Conservation (phyloP, 2,329 filamentous ascomycete species). For the Colletotrichum eremochloae region DNA sequence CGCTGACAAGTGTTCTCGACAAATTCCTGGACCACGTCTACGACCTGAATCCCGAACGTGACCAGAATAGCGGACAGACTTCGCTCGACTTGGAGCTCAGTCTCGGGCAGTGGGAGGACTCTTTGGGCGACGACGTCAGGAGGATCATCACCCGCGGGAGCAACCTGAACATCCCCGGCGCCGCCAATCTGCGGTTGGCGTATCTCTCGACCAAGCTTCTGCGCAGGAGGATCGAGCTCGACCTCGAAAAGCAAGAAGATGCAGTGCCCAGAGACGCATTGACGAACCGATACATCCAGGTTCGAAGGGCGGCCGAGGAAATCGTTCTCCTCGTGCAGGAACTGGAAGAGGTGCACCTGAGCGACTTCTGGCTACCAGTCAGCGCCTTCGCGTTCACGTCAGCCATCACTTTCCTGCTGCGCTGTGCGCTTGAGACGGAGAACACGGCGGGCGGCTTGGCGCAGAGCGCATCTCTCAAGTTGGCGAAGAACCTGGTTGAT, state of each 20-base stretch:
- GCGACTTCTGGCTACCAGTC: slow-evolving; percentile 65
- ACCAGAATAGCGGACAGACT: slow-evolving; percentile 36
- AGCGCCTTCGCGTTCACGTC: slow-evolving; percentile 62
- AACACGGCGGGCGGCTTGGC: slow-evolving; percentile 52
- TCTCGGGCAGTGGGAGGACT: slow-evolving; percentile 60
- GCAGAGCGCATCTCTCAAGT: slow-evolving; percentile 55
- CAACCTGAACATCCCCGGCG: slow-evolving; percentile 57
- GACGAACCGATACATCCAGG: slow-evolving; percentile 52
- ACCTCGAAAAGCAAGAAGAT: slow-evolving; percentile 52
- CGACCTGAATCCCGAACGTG: slow-evolving; percentile 34
- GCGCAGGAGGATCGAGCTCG: slow-evolving; percentile 61
- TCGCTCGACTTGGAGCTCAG: slow-evolving; percentile 52
- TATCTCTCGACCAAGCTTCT: slow-evolving; percentile 64
- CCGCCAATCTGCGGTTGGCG: slow-evolving; percentile 64
- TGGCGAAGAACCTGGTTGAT: slow-evolving; percentile 58
- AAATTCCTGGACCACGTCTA: slow-evolving; percentile 44
- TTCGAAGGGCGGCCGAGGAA: slow-evolving; percentile 61
- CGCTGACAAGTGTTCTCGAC: slow-evolving; percentile 32
- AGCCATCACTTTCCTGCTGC: slow-evolving; percentile 63
- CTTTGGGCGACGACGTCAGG: slow-evolving; percentile 54
- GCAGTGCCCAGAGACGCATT: slow-evolving; percentile 23
- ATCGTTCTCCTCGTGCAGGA: slow-evolving; percentile 63
- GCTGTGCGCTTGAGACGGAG: slow-evolving; percentile 61
- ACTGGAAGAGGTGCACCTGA: slow-evolving; percentile 57
- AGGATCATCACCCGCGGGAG: slow-evolving; percentile 58